phyloP scores from a whole-genome alignment of 202 grass and related monocot genomes.

The Panicum hallii region DNA sequence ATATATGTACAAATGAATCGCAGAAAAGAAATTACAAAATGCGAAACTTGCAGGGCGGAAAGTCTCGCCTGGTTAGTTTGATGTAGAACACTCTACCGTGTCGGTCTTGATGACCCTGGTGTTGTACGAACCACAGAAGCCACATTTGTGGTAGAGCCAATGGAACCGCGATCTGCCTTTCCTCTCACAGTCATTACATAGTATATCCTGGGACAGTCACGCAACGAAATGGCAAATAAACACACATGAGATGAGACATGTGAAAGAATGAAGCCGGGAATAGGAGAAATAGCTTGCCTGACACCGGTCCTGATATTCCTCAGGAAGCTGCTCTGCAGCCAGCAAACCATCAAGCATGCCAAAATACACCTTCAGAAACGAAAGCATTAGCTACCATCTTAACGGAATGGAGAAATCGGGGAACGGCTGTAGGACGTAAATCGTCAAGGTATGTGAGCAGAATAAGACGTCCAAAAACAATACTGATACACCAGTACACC shows the following conservation, averaged over 20 bases:
- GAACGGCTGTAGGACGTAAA: background rate
- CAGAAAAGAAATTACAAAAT: background rate
- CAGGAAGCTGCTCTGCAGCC: constrained; percentile 79
- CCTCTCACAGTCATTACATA: constrained; percentile 91
- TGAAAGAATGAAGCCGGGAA: background rate
- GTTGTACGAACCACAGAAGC: constrained; percentile 84
- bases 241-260: background rate
- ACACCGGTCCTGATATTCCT: constrained; percentile 78
- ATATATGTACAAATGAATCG: constrained; percentile 38
- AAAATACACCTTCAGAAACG: constrained; percentile 82
- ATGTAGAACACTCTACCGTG: constrained; percentile 59
- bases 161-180: constrained; percentile 81
- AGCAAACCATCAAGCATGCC: constrained; percentile 97
- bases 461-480: constrained; percentile 2
- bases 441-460: background rate
- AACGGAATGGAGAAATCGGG: background rate
- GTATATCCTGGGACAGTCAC: constrained; percentile 68
- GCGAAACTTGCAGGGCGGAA: background rate
- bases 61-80: constrained; percentile 51
- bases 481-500: background rate
- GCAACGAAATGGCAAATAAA: background rate
- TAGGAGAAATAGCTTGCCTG: constrained; percentile 55
- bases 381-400: constrained; percentile 21
- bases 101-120: constrained; percentile 90
- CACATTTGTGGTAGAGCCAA: constrained; percentile 95